Percentiles rank a stretch among this genome's conserved stretches.
Evolutionary conservation across 768 basidiomycete species (phyloP).

Genomic region (Termitomyces eurrhizus): DNA sequence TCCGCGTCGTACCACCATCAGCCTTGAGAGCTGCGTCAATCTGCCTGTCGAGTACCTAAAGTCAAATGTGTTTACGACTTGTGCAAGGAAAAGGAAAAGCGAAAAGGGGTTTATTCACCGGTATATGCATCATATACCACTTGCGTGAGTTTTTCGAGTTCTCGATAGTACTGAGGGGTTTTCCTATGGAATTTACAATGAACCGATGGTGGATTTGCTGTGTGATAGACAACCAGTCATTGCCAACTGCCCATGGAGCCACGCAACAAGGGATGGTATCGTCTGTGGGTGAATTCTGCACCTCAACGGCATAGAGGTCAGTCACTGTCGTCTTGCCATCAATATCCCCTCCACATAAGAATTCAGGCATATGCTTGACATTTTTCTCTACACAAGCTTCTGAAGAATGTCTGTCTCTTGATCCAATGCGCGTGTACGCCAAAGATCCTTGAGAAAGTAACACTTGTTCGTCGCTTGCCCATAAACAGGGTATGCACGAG

Average conservation of each 20-base stretch:
- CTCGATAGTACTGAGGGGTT: not conserved
- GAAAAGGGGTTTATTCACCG: not conserved
- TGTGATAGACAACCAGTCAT: not conserved
- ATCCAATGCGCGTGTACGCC: slow-evolving; percentile 13
- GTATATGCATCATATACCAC: not conserved
- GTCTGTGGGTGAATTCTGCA: not conserved
- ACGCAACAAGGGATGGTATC: too few relatives aligned
- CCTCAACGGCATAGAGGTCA: not conserved
- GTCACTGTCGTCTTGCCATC: slow-evolving; percentile 16
- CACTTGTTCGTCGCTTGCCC: slow-evolving; percentile 6
- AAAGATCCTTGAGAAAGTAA: slow-evolving; percentile 25
- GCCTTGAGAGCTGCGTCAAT: not conserved
- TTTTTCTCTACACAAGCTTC: not conserved
- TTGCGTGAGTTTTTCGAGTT: not conserved
- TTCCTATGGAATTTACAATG: not conserved
- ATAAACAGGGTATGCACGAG: not conserved
- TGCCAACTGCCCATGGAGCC: too few relatives aligned
- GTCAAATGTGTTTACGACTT: not conserved
- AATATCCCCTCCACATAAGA: slow-evolving; percentile 27
- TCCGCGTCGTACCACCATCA: not conserved
- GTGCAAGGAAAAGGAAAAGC: not conserved
- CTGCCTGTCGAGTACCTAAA: not conserved
- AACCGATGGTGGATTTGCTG: not conserved
- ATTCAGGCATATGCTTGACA: slow-evolving; percentile 19
- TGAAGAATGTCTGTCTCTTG: slow-evolving; percentile 18